phyloP scores from a whole-genome alignment of 805 yeast genomes.

The Cyberlindnera galapagoensis region DNA sequence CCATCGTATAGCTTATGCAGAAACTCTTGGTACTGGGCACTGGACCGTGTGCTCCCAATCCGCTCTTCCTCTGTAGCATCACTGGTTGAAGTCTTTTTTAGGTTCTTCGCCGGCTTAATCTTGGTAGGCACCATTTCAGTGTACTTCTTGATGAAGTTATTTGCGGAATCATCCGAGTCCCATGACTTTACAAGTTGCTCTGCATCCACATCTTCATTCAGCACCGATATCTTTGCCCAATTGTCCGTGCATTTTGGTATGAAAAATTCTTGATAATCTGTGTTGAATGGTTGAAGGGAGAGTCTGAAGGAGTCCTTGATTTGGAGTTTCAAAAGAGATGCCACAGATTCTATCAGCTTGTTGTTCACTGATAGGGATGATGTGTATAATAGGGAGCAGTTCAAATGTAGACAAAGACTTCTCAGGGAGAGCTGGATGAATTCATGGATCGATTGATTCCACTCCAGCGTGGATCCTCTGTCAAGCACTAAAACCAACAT shows the following conservation, averaged over 20 bases:
- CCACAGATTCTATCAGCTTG: conserved; percentile 5
- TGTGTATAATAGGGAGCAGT: conserved; percentile 9
- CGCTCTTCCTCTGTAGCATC: too few species aligned
- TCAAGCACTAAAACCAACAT: conserved; percentile 7
- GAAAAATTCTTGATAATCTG: conserved; percentile 21
- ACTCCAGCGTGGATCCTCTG: conserved; percentile 4
- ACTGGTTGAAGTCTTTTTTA: too few species aligned
- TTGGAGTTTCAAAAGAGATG: conserved; percentile 5
- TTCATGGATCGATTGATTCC: conserved; percentile 21
- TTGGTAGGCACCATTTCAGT: conserved; percentile 19
- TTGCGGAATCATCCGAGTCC: conserved; percentile 24
- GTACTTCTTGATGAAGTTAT: conserved; percentile 9
- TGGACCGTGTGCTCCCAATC: background rate
- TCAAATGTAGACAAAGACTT: conserved; percentile 6
- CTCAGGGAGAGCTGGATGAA: conserved; percentile 31
- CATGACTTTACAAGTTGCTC: conserved; percentile 15
- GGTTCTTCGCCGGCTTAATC: too few species aligned
- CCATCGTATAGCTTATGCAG: conserved; percentile 2
- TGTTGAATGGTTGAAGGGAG: background rate
- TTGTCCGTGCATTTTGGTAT: conserved; percentile 50
- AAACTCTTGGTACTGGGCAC: conserved; percentile 4
- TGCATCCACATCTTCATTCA: conserved; percentile 30
- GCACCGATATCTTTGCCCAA: conserved; percentile 39
- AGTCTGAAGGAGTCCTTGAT: conserved; percentile 2
- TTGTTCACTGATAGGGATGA: conserved; percentile 3